A percentile compares a stretch with the other conserved stretches of the same genome.
phyloP scores from a whole-genome alignment of 495 filamentous ascomycete genomes.

The Aspergillus coremiiformis region DNA sequence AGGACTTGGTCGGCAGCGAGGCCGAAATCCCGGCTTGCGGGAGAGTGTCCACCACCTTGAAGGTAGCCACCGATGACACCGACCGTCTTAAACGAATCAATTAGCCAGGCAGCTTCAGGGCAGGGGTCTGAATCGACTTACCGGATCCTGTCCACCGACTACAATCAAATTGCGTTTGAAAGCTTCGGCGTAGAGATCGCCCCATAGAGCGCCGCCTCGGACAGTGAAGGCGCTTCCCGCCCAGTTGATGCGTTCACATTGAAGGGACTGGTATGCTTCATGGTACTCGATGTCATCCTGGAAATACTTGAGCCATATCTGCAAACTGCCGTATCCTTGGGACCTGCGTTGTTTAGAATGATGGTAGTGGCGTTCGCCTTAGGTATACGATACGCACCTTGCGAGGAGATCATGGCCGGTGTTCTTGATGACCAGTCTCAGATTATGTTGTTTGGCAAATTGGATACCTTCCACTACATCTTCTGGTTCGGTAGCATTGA shows the following conservation, averaged over 20 bases:
- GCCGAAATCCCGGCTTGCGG: constrained; percentile 5
- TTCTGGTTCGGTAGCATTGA: constrained; percentile 16
- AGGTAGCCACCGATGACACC: not conserved
- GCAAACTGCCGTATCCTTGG: constrained; percentile 22
- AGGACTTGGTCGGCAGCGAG: constrained; percentile 28
- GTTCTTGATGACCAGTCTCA: constrained; percentile 36
- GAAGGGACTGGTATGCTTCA: constrained; percentile 1
- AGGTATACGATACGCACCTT: constrained; percentile 20
- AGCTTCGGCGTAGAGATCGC: constrained; percentile 18
- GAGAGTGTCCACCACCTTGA: not conserved
- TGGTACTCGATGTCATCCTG: constrained; percentile 18
- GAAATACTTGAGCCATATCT: constrained; percentile 24
- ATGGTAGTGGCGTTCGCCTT: constrained; percentile 36
- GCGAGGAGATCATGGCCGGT: constrained; percentile 34
- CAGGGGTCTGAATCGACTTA: not conserved
- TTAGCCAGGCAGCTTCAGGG: not conserved
- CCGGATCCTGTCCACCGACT: constrained; percentile 17
- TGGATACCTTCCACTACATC: constrained; percentile 9
- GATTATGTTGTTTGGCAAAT: constrained; percentile 23
- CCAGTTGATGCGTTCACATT: constrained; percentile 1
- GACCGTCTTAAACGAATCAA: not conserved
- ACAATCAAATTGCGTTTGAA: constrained; percentile 16
- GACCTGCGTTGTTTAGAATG: constrained; percentile 45
- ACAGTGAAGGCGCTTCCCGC: constrained; percentile 21
- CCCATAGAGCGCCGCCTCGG: constrained; percentile 24